These are phyloP conservation scores for Magnaporthiopsis rhizophila DNA, from an alignment of 2,329 filamentous ascomycete species.

Conservation along the genomic window DNA sequence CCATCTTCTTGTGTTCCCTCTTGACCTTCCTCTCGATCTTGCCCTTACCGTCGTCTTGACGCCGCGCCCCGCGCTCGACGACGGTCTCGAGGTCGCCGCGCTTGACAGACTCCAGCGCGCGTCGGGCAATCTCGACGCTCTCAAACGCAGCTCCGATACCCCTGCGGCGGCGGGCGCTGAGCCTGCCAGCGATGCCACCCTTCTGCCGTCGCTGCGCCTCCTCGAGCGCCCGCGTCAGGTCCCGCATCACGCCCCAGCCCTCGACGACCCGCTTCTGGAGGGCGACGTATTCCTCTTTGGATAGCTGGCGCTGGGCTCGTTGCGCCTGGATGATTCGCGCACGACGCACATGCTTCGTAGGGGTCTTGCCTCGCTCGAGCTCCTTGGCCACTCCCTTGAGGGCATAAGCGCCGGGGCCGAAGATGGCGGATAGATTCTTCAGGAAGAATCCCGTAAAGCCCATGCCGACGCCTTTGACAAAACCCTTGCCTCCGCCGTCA, in stretches of 20 bases:
- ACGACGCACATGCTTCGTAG: constrained; percentile 43
- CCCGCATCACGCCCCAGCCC: constrained; percentile 34
- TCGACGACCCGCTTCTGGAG: constrained; percentile 24
- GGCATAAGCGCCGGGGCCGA: constrained; percentile 54
- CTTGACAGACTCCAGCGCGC: constrained; percentile 35
- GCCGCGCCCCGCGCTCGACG: constrained; percentile 18
- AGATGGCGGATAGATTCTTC: constrained; percentile 54
- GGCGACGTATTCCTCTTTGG: constrained; percentile 21
- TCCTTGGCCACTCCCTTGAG: constrained; percentile 59
- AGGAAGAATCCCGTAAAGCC: constrained; percentile 56
- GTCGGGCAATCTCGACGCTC: constrained; percentile 37
- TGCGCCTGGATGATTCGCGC: constrained; percentile 53
- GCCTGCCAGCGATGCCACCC: constrained; percentile 23
- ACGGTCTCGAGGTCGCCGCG: constrained; percentile 34
- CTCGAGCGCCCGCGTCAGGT: constrained; percentile 31
- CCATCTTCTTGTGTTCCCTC: constrained; percentile 14
- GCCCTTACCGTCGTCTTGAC: constrained; percentile 11
- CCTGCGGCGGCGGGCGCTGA: constrained; percentile 23
- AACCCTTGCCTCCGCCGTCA: constrained; percentile 36
- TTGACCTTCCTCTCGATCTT: constrained; percentile 7
- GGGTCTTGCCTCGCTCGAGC: constrained; percentile 42
- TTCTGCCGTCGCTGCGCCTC: constrained; percentile 27
- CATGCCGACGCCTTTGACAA: constrained; percentile 50
- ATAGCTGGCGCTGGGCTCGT: constrained; percentile 30
- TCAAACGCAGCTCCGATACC: constrained; percentile 39